These are phyloP conservation scores for Artemisia tridentata DNA, from an alignment of 129 eudicot species.

Conservation along the genomic window DNA sequence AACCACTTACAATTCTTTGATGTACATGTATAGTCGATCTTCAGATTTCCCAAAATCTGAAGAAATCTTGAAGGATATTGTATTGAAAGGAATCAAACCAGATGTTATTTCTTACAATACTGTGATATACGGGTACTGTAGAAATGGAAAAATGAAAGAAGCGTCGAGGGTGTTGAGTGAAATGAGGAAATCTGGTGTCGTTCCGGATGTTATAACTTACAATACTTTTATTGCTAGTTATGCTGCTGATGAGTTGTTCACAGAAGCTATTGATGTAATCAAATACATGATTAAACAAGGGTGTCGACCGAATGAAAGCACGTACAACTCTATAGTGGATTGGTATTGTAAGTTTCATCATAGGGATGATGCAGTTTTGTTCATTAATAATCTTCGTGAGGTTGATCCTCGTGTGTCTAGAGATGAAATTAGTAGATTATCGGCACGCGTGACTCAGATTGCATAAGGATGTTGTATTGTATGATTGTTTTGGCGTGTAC, in stretches of 20 bases:
- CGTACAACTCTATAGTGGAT: slow-evolving; percentile 76
- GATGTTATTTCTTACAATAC: slow-evolving; percentile 86
- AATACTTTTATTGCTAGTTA: slow-evolving; percentile 82
- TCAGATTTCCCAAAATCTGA: slow-evolving; percentile 64
- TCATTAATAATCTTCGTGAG: slow-evolving; percentile 54
- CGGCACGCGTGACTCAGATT: slow-evolving; percentile 30
- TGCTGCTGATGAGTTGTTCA: slow-evolving; percentile 67
- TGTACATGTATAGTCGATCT: slow-evolving; percentile 85
- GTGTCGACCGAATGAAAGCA: slow-evolving; percentile 75
- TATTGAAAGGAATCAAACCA: slow-evolving; percentile 59
- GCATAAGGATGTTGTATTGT: slow-evolving; percentile 11
- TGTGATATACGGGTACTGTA: slow-evolving; percentile 75
- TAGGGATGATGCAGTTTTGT: slow-evolving; percentile 61
- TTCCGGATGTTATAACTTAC: slow-evolving; percentile 73
- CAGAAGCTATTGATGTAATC: slow-evolving; percentile 77
- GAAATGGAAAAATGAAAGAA: slow-evolving; percentile 73
- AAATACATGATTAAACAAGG: slow-evolving; percentile 79
- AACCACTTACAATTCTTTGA: slow-evolving; percentile 77
- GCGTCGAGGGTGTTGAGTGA: slow-evolving; percentile 69
- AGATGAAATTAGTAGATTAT: slow-evolving; percentile 66
- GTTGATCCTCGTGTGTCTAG: slow-evolving; percentile 62
- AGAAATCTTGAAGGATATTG: slow-evolving; percentile 61
- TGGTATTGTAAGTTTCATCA: slow-evolving; percentile 72
- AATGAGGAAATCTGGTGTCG: slow-evolving; percentile 58
- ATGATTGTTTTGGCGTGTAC: slow-evolving; percentile 21